Evolutionary conservation across 768 basidiomycete genomes (phyloP), one percentile per base, ranked within the genome.

Genomic region (Rhodotorula paludigena): DNA sequence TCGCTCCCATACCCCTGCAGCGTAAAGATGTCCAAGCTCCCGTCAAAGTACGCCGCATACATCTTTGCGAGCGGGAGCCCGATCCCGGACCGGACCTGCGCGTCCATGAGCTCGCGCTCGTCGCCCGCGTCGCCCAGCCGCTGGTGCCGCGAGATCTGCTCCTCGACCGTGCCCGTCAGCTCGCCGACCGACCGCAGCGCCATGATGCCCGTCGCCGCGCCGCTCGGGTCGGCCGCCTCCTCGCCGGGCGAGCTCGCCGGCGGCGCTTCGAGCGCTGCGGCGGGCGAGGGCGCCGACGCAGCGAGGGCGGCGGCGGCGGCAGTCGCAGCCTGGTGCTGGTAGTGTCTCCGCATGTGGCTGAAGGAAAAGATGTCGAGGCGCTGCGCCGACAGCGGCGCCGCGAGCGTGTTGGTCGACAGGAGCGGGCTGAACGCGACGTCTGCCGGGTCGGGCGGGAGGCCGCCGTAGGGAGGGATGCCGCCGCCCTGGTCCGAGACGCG

Each of bases 401-500:
- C 52, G 53, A 53, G 33, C 11, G 41, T 30, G 41, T 10, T 30
- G 33, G 33, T 25, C 41, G 45, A 30, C 35, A 57, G 42, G 32
- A 64, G 55, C 28, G 68, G 63, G 33, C 47, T 57, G 21, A 61
- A 25, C 20, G 59, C 23, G 9, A 65, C 28, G 55, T 63, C 61
- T 36, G 53, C 28, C 2, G 63, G 59, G 28, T 69, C 79, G 12
- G 82, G 75, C 28, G 80, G 76, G 14, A 92, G 82, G 2, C 90
- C 90, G 6, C 89, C 89, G 44, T 89, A 91, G 88, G 76, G 71
- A 52, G 51, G 53, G 33, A 63, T 62, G 35, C 71, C 74, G 39
- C 71, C 60, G 30, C 65, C 92, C 84, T 89, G 86, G 76, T 94
- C 91, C n/a, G 90, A 91, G 80, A 94, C 87, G 45, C 91, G 86